A percentile compares a stretch with the other conserved stretches of the same genome.
phyloP scores from a whole-genome alignment of 768 basidiomycete genomes.

The Lentinula edodes region DNA sequence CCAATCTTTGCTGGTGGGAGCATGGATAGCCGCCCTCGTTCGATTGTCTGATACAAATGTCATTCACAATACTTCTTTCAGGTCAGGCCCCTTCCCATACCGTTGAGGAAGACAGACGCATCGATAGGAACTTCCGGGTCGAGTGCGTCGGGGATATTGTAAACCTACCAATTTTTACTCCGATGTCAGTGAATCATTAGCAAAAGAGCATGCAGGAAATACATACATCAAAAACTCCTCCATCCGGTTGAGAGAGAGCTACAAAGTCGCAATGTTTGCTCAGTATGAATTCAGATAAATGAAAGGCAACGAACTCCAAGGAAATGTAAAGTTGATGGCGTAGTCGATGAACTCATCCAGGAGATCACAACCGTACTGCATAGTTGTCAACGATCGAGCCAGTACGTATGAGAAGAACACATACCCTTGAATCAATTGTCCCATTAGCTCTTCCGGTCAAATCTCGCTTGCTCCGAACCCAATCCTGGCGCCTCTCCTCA shows the following conservation, averaged over 20 bases:
- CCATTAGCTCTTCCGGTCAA: slow-evolving; percentile 27
- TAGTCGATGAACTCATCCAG: slow-evolving; percentile 67
- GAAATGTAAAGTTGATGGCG: slow-evolving; percentile 65
- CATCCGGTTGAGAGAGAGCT: background rate
- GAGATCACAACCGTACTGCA: slow-evolving; percentile 58
- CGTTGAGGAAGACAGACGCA: slow-evolving; percentile 35
- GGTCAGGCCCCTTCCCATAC: slow-evolving; percentile 17
- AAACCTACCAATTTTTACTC: slow-evolving; percentile 7
- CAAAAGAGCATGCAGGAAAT: background rate
- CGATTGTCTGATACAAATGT: background rate
- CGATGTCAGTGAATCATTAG: background rate
- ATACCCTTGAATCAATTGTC: slow-evolving; percentile 48
- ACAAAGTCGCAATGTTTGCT: background rate
- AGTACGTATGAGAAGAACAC: background rate
- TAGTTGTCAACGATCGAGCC: background rate
- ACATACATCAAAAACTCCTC: slow-evolving; percentile 2
- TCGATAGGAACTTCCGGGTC: slow-evolving; percentile 26
- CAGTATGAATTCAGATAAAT: background rate
- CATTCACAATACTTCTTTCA: background rate
- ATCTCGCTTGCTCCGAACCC: slow-evolving; percentile 24
- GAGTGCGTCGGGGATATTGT: slow-evolving; percentile 32
- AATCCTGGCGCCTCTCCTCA: slow-evolving; percentile 8
- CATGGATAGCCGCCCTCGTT: slow-evolving; percentile 42
- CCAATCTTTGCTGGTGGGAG: slow-evolving; percentile 40
- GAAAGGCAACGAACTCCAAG: slow-evolving; percentile 33